Evolutionary conservation across 352 stramenopile species (phyloP).

Genomic region (Globisporangium solare): DNA sequence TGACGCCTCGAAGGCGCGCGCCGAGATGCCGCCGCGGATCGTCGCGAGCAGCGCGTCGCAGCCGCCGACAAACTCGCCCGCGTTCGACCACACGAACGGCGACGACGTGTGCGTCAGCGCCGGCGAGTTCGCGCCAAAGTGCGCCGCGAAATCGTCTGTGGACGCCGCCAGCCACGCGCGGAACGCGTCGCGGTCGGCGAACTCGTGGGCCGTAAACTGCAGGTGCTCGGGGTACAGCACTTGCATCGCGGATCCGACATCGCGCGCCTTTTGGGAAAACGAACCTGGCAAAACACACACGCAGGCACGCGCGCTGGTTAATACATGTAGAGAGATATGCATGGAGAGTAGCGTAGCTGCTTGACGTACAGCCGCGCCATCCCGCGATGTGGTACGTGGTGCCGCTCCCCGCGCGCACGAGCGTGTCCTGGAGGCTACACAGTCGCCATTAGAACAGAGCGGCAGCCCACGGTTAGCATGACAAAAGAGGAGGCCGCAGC

Average conservation of each 20-base stretch:
- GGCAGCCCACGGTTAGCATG: not conserved
- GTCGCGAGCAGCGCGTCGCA: conserved; percentile 59
- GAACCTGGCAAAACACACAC: conserved; percentile 18
- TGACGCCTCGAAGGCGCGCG: conserved; percentile 5
- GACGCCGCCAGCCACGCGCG: conserved; percentile 44
- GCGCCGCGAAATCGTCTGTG: conserved; percentile 25
- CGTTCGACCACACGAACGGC: conserved; percentile 71
- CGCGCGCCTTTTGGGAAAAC: conserved; percentile 53
- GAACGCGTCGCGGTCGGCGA: conserved; percentile 55
- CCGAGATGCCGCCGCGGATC: conserved; percentile 47
- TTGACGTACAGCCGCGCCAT: conserved; percentile 53
- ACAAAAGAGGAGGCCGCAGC: not conserved
- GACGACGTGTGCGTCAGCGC: conserved; percentile 57
- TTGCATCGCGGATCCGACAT: conserved; percentile 62
- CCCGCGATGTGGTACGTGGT: conserved; percentile 62
- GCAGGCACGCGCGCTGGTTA: not conserved
- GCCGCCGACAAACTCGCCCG: conserved; percentile 54
- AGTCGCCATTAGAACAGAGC: not conserved
- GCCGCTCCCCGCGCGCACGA: conserved; percentile 20
- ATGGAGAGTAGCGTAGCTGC: not conserved
- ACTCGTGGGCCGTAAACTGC: conserved; percentile 36
- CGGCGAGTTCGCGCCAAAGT: conserved; percentile 36
- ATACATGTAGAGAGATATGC: not conserved
- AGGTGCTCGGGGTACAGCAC: conserved; percentile 55
- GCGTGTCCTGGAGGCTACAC: conserved; percentile 37